A percentile compares a stretch with the other conserved stretches of the same genome.
These are phyloP conservation scores for Cichorium intybus DNA, from an alignment of 140 eudicot genomes.

Conservation along the genomic window DNA sequence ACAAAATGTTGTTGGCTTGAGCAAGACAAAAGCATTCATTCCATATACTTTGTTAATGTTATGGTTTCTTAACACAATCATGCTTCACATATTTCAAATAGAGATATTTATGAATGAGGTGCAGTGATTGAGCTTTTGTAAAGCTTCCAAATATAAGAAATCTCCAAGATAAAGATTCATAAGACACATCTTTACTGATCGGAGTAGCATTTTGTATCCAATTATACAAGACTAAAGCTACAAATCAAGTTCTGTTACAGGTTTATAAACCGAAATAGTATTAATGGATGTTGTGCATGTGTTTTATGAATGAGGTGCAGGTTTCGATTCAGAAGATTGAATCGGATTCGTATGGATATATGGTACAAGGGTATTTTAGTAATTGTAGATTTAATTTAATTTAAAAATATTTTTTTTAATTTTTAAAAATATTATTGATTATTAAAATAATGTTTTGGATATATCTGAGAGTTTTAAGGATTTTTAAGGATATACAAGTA, in stretches of 20 bases:
- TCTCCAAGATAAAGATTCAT: not conserved
- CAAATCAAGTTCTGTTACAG: too few relatives aligned
- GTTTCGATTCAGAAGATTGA: too few relatives aligned
- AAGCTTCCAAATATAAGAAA: not conserved
- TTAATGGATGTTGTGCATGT: not conserved
- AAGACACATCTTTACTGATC: not conserved
- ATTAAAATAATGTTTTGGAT: too few relatives aligned
- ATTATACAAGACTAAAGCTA: too few relatives aligned
- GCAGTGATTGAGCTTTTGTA: not conserved
- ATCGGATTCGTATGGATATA: too few relatives aligned
- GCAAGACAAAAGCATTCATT: not conserved
- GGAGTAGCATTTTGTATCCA: too few relatives aligned
- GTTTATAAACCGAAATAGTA: not conserved
- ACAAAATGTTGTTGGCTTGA: conserved; percentile 6
- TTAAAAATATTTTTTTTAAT: too few relatives aligned
- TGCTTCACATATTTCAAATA: not conserved
- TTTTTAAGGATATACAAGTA: too few relatives aligned
- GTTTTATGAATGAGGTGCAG: conserved; percentile 37
- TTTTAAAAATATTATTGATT: too few relatives aligned
- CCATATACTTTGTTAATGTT: not conserved
- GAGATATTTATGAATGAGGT: not conserved
- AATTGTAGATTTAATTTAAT: too few relatives aligned
- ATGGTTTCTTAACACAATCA: not conserved
- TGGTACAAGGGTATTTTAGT: too few relatives aligned
- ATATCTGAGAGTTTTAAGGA: too few relatives aligned